phyloP scores from a whole-genome alignment of 192 early-diverging fungal species.

The Spizellomyces punctatus region DNA sequence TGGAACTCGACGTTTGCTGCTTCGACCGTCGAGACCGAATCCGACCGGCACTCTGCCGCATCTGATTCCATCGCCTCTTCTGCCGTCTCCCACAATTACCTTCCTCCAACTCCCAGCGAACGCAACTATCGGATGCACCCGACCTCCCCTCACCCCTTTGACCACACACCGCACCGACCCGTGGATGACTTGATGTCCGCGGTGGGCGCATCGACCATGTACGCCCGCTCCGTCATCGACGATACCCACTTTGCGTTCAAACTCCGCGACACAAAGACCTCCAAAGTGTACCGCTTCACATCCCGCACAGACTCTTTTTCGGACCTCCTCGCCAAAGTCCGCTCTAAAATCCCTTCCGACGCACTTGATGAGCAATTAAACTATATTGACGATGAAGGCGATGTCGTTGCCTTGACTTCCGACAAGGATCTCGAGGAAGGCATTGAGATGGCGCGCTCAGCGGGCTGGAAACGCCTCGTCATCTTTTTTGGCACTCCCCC shows the following conservation, averaged over 20 bases:
- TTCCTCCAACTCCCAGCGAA: slow-evolving; percentile 12
- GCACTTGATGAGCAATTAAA: slow-evolving; percentile 16
- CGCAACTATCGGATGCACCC: slow-evolving; percentile 4
- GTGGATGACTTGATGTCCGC: slow-evolving; percentile 15
- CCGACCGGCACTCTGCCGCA: slow-evolving; percentile 34
- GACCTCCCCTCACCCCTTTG: neutral
- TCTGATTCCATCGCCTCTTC: slow-evolving; percentile 31
- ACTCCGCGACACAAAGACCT: slow-evolving; percentile 36
- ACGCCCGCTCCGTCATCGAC: slow-evolving; percentile 9
- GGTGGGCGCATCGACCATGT: slow-evolving; percentile 6
- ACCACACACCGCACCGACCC: neutral
- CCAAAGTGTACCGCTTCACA: slow-evolving; percentile 48
- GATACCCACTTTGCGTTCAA: slow-evolving; percentile 48
- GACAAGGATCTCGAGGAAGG: slow-evolving; percentile 87
- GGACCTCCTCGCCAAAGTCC: slow-evolving; percentile 26
- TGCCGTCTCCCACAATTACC: slow-evolving; percentile 15
- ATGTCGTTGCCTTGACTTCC: slow-evolving; percentile 79
- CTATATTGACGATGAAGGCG: slow-evolving; percentile 95
- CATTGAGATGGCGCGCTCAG: slow-evolving; percentile 75
- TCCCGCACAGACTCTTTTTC: slow-evolving; percentile 23
- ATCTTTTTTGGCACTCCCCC: slow-evolving; percentile 45
- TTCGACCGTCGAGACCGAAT: slow-evolving; percentile 29
- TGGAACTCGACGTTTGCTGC: slow-evolving; percentile 48
- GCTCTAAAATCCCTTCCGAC: slow-evolving; percentile 5
- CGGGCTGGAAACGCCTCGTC: slow-evolving; percentile 75